A percentile compares a stretch with the other conserved stretches of the same genome.
Evolutionary conservation across 495 filamentous ascomycete species (phyloP).

Genomic region (Thermochaetoides thermophila): DNA sequence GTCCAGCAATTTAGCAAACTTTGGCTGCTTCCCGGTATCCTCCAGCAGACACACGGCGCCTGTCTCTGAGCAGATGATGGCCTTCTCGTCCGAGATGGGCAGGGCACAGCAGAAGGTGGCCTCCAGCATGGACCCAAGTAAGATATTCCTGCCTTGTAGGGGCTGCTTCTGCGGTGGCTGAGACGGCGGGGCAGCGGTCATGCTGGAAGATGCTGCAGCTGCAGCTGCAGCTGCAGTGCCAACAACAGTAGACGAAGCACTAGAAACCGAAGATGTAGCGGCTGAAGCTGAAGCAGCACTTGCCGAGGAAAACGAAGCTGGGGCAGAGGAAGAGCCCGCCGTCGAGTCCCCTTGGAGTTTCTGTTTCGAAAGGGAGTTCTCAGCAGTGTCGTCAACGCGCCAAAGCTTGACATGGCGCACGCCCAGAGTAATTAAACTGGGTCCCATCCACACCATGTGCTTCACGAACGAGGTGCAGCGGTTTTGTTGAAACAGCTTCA

Average conservation of each 20-base stretch:
- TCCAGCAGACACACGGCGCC: constrained; percentile 69
- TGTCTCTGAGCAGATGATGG: constrained; percentile 57
- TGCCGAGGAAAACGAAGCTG: too few relatives aligned
- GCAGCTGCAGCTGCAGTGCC: too few relatives aligned
- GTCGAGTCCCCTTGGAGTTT: constrained; percentile 27
- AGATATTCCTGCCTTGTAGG: constrained; percentile 49
- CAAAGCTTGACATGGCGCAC: constrained; percentile 90
- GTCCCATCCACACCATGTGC: constrained; percentile 78
- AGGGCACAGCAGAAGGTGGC: constrained; percentile 68
- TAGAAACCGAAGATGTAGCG: too few relatives aligned
- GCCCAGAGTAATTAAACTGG: constrained; percentile 47
- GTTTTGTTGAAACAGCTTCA: constrained; percentile 78
- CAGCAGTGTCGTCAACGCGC: constrained; percentile 53
- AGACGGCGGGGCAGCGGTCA: constrained; percentile 14
- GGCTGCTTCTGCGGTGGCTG: constrained; percentile 24
- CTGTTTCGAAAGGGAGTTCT: constrained; percentile 32
- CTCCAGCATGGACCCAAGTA: constrained; percentile 66
- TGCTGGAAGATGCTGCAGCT: too few relatives aligned
- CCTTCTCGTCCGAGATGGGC: constrained; percentile 52
- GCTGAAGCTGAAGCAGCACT: too few relatives aligned
- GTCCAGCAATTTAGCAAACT: constrained; percentile 46
- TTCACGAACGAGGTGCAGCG: constrained; percentile 78
- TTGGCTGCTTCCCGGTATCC: constrained; percentile 54
- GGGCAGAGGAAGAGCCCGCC: too few relatives aligned
- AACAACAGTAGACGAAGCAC: too few relatives aligned